Base-by-base conservation (phyloP, 2,329 filamentous ascomycete species). In the Metarhizium rileyi region DNA sequence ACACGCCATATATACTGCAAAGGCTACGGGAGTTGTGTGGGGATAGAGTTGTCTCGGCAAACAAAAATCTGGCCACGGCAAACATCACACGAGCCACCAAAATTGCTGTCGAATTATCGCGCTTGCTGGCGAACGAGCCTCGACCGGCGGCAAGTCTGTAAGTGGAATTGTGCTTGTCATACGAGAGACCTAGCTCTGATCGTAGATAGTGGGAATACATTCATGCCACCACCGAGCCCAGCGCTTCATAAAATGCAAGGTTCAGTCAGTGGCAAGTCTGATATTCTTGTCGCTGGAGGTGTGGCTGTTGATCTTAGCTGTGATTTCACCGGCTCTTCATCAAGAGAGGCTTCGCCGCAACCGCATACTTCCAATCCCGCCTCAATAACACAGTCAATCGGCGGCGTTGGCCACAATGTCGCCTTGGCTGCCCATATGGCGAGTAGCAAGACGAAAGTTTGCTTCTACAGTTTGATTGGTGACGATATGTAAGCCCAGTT, bases 321-420 rank as follows among this genome's bases (percentile, higher is more conserved):
- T 71, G 86, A 96, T 64, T 93, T 84, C 56, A 53, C 57, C 16
- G 52, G 56, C 20, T 48, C 58, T 38, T 62, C 57, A 36, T 50
- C 60, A 2, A 61, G 58, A 8, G 57, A 63, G 22, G 50, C 48
- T 5, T 63, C 67, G 4, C 76, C 82, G 5, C 70, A 76, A 46
- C 71, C 83, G 35, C 79, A 90, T 52, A 95, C 90, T 1, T 97
- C 91, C 0, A 97, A 97, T 60, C 87, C 87, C 45, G 82, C 90
- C 7, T 71, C 74, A 14, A 94, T 96, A 55, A 81, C 72, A 33
- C 89, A 95, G 61, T 87, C 86, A 1, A 78, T 96, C 7, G 93
- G 93, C 12, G 93, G 93, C 6, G 93, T 97, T 7, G 93, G 88
- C 6, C 84, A 90, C 61, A 97, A 97, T 60, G 88, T 97, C 42